Evolutionary conservation across 2,329 filamentous ascomycete genomes (phyloP), one percentile per base, ranked within the genome.

Genomic region (Xylaria polymorpha): DNA sequence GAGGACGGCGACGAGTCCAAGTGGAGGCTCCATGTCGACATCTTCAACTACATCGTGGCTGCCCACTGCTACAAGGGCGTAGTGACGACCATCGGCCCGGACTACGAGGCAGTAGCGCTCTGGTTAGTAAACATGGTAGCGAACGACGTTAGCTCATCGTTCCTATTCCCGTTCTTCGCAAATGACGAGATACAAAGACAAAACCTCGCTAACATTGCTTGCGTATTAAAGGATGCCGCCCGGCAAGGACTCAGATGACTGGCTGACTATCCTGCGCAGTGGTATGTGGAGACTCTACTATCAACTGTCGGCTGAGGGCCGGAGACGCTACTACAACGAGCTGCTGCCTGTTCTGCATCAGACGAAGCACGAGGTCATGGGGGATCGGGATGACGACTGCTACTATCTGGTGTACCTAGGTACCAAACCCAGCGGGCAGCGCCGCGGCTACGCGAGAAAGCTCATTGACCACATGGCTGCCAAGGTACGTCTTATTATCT

Each of bases 321-420:
- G 87, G 73, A 85, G 83, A 73, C 91, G 93, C 72, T 94, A 94
- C 86, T 94, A 92, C 81, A 81, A 85, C 71, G 93, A 96, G 80
- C 90, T 95, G 80, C 80, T 94, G 57, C 92, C 92, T 18, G 85
- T 94, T 55, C 86, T 96, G 72, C 88, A 93, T 80, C 83, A 90
- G 74, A 91, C 91, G 76, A 94, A 94, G 83, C 82, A 85, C 69
- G 85, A 88, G 70, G 85, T 92, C 70, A 86, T 96, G 79, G 90
- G 91, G 25, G 84, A 86, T 46, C 86, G 89, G 60, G 90, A 93
- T 77, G 79, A 84, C 73, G 84, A 91, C 69, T 90, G 87, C 77
- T 96, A 92, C 86, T 96, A 96, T 79, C 88, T 97, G 64, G 92
- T 94, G 57, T 96, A 95, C 80, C 85, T 97, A 70, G 93, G 93